Base-by-base conservation (phyloP, 208 protist genomes). In the Leptomonas seymouri region DNA sequence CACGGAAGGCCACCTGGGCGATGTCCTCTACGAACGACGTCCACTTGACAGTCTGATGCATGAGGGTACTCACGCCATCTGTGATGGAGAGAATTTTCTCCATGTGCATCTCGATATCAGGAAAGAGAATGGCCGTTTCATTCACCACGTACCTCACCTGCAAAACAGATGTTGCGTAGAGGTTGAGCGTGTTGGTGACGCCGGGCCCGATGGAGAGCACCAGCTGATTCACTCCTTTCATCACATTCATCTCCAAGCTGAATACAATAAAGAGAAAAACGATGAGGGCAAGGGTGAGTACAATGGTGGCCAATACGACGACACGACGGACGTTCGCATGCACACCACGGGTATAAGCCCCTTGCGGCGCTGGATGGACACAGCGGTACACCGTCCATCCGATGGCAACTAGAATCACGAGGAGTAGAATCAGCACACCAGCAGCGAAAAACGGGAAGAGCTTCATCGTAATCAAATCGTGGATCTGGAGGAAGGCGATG, bases 1-100 rank as follows among this genome's bases (percentile, higher is more conserved):
- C 27, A 5, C 78, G 71, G 36, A 83, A 78, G n/a, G 68, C 78
- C 23, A 66, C 78, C 50, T 83, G 72, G 7, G 57, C 69, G 34
- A 74, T 64, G 64, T 83, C 68, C 53, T 83, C 64, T 6, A 67
- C 66, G 18, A 79, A 63, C 12, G 51, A 56, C 20, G 70, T 71
- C 73, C 73, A 84, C n/a, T 61, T 30, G 25, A 41, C 21, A 5
- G 56, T 64, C 3, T 73, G n/a, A 21, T 58, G 54, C 31, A 80
- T 65, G 18, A 80, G 66, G 23, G 46, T 42, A 16, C 28, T 56
- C 15, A 80, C 55, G 0, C 63, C 23, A 5, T 16, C 1, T 8
- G 67, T 57, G 36, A 74, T 46, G 34, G 20, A 7, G 41, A n/a
- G 54, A 55, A 77, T 72, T 3, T 64, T 11, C 12, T 59, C 78